Evolutionary conservation across 495 filamentous ascomycete genomes (phyloP), one percentile per base, ranked within the genome.

Genomic region (Daldinia decipiens): DNA sequence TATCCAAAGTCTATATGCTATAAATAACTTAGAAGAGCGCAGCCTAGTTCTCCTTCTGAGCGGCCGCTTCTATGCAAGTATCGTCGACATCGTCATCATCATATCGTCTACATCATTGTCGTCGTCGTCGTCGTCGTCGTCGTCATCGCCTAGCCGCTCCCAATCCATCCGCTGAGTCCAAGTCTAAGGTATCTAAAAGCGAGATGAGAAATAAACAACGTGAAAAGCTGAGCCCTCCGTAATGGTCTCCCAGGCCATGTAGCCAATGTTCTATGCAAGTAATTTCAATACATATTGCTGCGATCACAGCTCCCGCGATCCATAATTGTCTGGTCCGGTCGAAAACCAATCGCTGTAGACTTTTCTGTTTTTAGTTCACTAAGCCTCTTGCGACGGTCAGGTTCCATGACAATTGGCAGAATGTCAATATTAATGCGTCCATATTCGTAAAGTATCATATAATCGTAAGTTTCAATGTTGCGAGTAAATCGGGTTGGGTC

Each of bases 131-230:
- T 62, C 72, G 24, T 73, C 73, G 31, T 67, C 38, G 53, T 76
- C 71, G 59, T 79, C 71, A 47, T 70, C 51, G 34, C 59, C 39
- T 51, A 39, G 50, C 31, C 36, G 56, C 24, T 29, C 26, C 57
- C 61, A 54, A 45, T 51, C 68, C 58, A 29, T 39, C 64, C 59
- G 53, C 58, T 45, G 19, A 54, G 34, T 67, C 69, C 67, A 72
- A 72, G 65, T 79, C 77, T 79, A 79, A 74, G 75, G 75, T 77
- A 79, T 79, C 77, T 77, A 77, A 67, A 73, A 74, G 67, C 53
- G 59, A 67, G 38, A 67, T 60, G 67, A 59, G 58, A 70, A 66
- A 65, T 8, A 54, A 65, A 53, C 34, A 69, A 7, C 53, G 5
- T 70, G 7, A 68, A 56, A 40, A 66, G 43, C 59, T 15, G 45